Evolutionary conservation across 176 grass and related monocot genomes (phyloP), one percentile per base, ranked within the genome.

Genomic region (Triticum turgidum): DNA sequence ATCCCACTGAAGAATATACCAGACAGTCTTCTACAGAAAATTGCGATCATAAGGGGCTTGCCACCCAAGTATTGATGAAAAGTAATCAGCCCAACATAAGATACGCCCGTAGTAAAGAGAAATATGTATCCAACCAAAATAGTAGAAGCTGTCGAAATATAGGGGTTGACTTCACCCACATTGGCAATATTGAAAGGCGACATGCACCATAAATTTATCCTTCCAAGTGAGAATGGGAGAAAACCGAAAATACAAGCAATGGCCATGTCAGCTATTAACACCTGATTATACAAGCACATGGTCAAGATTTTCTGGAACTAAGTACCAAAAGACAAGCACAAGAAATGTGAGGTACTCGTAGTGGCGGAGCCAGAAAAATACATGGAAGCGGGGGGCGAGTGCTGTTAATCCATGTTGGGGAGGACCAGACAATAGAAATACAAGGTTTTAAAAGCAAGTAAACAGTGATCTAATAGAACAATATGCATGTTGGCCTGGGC

Each of bases 161-260:
- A 37, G 38, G 65, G 73, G 66, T 5, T 38, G 4, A 35, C 52
- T 72, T 63, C 24, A 79, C 71, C 87, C 71, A 14, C 71, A 73
- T 27, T 73, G 71, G 21, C n/a, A 27, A 73, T 27, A 73, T 8
- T 25, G n/a, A 73, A 73, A 45, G 21, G 24, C 22, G 39, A 47
- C 4, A 25, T 13, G 61, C 33, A 85, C 35, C 35, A 85, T 14
- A 85, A 22, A 1, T 69, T 12, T 61, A 81, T 59, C 62, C 88
- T 80, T 69, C 88, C 88, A 71, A 81, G 59, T 59, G 88, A 85
- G 45, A 89, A 85, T 49, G 83, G 88, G 34, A 89, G 45, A 69
- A 89, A 85, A 27, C 77, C 88, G 59, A 61, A 76, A 65, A 61
- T 39, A 29, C 17, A 54, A 52, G 87, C 87, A 73, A 84, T 17